A percentile compares a stretch with the other conserved stretches of the same genome.
Conservation (phyloP, 805 yeast species). For the Schizosaccharomyces cryophilus region DNA sequence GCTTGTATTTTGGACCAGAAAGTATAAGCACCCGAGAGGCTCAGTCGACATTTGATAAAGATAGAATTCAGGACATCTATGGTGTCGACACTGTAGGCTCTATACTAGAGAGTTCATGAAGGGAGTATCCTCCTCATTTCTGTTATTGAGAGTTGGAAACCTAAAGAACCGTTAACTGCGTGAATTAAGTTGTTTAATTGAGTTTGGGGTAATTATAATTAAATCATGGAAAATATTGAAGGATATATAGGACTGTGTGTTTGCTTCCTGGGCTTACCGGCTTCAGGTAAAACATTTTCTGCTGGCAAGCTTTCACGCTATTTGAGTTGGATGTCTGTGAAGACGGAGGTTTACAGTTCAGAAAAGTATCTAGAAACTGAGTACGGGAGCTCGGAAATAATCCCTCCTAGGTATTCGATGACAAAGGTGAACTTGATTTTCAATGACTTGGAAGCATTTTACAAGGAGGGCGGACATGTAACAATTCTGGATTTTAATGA, state of each 20-base stretch:
- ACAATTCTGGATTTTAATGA: constrained; percentile 90
- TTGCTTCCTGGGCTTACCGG: constrained; percentile 49
- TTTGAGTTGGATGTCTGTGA: neutral
- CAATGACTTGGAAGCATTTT: constrained; percentile 68
- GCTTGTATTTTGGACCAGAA: too few relatives aligned
- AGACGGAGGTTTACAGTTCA: constrained; percentile 34
- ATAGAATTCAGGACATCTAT: too few relatives aligned
- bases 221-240: neutral
- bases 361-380: constrained; percentile 75
- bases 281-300: constrained; percentile 69
- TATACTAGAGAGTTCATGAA: too few relatives aligned
- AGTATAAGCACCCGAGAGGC: too few relatives aligned
- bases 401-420: constrained; percentile 41
- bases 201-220: neutral
- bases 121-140: too few relatives aligned
- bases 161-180: too few relatives aligned
- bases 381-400: constrained; percentile 40
- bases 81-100: too few relatives aligned
- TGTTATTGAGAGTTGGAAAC: too few relatives aligned
- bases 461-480: constrained; percentile 54
- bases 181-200: neutral
- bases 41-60: too few relatives aligned
- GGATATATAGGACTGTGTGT: neutral
- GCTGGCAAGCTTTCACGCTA: constrained; percentile 43
- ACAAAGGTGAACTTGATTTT: constrained; percentile 60